These are phyloP conservation scores for Citrullus amarus DNA, from an alignment of 306 rosid genomes.

Conservation along the genomic window DNA sequence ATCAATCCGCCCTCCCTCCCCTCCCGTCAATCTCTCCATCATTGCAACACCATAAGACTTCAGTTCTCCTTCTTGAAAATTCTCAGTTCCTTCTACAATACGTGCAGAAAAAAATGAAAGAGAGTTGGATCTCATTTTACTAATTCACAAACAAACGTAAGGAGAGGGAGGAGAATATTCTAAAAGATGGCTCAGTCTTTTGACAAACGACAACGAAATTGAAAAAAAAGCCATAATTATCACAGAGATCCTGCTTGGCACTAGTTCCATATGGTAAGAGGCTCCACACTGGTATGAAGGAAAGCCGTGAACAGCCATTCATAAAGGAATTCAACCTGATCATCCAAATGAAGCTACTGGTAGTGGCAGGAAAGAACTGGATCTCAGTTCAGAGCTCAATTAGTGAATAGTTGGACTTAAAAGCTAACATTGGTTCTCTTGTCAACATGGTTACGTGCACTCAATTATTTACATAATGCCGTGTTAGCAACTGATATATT, in stretches of 20 bases:
- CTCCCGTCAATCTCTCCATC: conserved; percentile 81
- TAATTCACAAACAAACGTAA: neutral
- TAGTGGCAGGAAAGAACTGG: neutral
- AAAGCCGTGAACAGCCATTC: neutral
- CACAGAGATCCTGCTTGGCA: neutral
- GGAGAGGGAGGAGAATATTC: neutral
- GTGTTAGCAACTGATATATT: neutral
- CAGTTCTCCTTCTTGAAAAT: conserved; percentile 52
- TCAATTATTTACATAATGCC: neutral
- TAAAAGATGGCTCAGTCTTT: neutral
- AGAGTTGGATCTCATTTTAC: neutral
- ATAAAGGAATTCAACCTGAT: neutral
- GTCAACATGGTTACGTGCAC: neutral
- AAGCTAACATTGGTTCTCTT: neutral
- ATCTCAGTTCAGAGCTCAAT: neutral
- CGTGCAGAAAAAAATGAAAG: conserved; percentile 3
- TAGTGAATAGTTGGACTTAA: neutral
- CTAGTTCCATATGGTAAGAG: neutral
- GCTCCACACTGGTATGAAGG: neutral
- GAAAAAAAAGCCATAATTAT: neutral
- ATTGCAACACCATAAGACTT: conserved; percentile 69
- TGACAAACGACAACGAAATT: neutral
- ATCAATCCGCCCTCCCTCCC: conserved; percentile 68
- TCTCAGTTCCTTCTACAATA: conserved; percentile 36
- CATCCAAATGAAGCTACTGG: neutral